Base-by-base conservation (phyloP, 352 stramenopile species). In the Peronosclerospora sorghi region DNA sequence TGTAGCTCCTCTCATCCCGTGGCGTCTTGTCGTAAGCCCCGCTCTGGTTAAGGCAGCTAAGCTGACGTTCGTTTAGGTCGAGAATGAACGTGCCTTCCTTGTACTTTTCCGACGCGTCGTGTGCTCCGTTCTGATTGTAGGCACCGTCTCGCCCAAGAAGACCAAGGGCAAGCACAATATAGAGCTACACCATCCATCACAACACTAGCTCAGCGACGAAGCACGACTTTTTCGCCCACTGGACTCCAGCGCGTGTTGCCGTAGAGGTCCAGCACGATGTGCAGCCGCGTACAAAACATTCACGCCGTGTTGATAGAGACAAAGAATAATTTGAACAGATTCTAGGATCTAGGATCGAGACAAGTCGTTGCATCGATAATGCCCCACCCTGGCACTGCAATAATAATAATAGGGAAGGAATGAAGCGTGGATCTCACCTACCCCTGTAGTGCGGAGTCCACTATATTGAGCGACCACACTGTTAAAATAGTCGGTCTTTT, bases 31-130 rank as follows among this genome's bases (percentile, higher is more conserved):
- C 32, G 45, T 55, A 55, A 48, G 44, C 43, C 46, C 37, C 53
- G 8, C 54, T 36, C 23, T 53, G 28, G 23, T 68, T 38, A 64
- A 12, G 54, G 46, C 49, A 56, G 36, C 45, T 73, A 69, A 36
- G 77, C 53, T 34, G 74, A 86, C 63, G n/a, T n/a, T 96, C 88
- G 52, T 94, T 92, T 51, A 97, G 89, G 62, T 98, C 91, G 47
- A 98, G 83, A 59, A 98, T 96, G 65, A 90, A 97, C 52, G 97
- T 97, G 48, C 90, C 90, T 65, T 96, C 89, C 60, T 98, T 98
- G 73, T 97, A 98, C 59, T 96, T 96, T 62, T 97, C 83, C 54
- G 64, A 87, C 30, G 74, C 62, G 41, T 97, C 86, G 47, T 97
- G 91, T 27, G 91, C 91, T 54, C 90, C 90, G 52, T 87, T 76